Percentiles rank a stretch among this genome's conserved stretches.
Evolutionary conservation across 345 rosid species (phyloP).

Genomic region (Camelina neglecta): DNA sequence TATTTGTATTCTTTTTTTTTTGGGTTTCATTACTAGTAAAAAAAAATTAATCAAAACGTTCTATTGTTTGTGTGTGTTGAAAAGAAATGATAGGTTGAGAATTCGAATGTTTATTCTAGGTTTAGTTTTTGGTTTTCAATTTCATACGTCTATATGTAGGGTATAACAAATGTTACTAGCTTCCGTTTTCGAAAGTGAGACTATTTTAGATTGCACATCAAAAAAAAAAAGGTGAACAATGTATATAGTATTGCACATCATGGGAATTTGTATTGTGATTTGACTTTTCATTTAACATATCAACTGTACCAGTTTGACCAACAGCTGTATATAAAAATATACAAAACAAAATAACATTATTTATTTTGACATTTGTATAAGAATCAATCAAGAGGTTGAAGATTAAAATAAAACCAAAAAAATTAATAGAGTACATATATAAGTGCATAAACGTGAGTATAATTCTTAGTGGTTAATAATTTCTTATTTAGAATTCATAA

Average conservation of each 20-base stretch:
- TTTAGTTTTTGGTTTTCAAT: too few relatives aligned
- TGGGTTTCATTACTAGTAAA: too few relatives aligned
- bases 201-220: too few relatives aligned
- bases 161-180: not conserved
- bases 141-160: too few relatives aligned
- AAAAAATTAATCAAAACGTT: too few relatives aligned
- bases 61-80: too few relatives aligned
- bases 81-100: too few relatives aligned
- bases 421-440: too few relatives aligned
- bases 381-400: not conserved
- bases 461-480: not conserved
- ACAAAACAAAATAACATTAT: not conserved
- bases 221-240: not conserved
- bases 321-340: not conserved
- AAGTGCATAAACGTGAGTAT: not conserved
- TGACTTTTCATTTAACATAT: constrained; percentile 21
- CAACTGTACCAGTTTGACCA: constrained; percentile 26
- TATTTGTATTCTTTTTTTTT: too few relatives aligned
- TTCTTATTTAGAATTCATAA: too few relatives aligned
- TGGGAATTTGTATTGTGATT: constrained; percentile 33
- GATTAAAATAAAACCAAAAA: not conserved
- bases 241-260: not conserved
- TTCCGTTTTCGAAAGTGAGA: not conserved
- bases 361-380: not conserved
- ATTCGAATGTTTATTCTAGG: too few relatives aligned